phyloP scores from a whole-genome alignment of 768 basidiomycete genomes.

The Lepiota brunneoincarnata region DNA sequence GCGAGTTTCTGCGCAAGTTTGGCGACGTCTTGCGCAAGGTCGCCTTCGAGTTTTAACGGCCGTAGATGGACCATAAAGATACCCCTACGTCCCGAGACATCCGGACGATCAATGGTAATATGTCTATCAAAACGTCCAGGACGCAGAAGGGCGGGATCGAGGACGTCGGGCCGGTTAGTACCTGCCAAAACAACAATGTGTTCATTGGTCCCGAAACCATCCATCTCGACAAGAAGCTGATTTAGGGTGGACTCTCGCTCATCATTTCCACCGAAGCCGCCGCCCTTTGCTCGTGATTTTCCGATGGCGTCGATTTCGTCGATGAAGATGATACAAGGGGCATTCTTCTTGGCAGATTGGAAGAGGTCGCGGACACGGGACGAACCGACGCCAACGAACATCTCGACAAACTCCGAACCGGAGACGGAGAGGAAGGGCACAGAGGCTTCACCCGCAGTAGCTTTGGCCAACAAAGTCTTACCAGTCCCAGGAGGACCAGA shows the following conservation, averaged over 20 bases:
- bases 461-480: constrained; percentile 97
- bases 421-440: constrained; percentile 99
- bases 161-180: constrained; percentile 95
- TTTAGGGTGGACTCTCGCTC: constrained; percentile 98
- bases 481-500: constrained; percentile 98
- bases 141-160: constrained; percentile 93
- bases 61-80: constrained; percentile 92
- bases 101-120: constrained; percentile 92
- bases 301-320: constrained; percentile 99
- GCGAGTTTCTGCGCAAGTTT: constrained; percentile 88
- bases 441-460: constrained; percentile 95
- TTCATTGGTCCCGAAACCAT: constrained; percentile 96
- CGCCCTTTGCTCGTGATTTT: constrained; percentile 84
- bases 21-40: constrained; percentile 46
- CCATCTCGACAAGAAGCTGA: constrained; percentile 98
- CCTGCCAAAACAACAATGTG: constrained; percentile 96
- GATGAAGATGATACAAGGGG: constrained; percentile 97
- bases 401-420: constrained; percentile 98
- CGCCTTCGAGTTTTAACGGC: constrained; percentile 69
- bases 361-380: constrained; percentile 97
- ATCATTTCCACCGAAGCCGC: constrained; percentile 82
- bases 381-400: constrained; percentile 99
- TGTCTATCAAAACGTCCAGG: constrained; percentile 98
- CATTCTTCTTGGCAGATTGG: constrained; percentile 95
- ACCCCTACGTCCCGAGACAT: constrained; percentile 89